Conservation (phyloP, 495 filamentous ascomycete species). For the Annulohypoxylon bovei region DNA sequence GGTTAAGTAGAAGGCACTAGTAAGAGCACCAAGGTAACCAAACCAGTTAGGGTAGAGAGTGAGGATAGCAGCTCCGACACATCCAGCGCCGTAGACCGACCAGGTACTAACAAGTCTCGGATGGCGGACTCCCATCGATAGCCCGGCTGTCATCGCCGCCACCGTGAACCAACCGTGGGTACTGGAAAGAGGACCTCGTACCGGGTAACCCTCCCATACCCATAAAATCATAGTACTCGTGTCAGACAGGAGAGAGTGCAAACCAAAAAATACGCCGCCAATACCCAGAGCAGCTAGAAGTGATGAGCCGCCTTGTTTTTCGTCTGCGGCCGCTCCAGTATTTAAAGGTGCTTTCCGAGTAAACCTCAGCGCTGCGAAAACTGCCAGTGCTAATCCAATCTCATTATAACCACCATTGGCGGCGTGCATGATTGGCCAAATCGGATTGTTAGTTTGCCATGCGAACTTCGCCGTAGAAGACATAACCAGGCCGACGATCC, state of each 20-base stretch:
- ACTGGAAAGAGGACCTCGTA: slow-evolving; percentile 86
- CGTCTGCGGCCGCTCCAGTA: slow-evolving; percentile 54
- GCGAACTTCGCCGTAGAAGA: slow-evolving; percentile 94
- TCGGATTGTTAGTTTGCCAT: slow-evolving; percentile 94
- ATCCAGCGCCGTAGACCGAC: slow-evolving; percentile 82
- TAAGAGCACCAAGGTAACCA: slow-evolving; percentile 87
- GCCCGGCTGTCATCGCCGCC: slow-evolving; percentile 83
- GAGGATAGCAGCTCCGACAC: slow-evolving; percentile 80
- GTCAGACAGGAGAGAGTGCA: slow-evolving; percentile 94
- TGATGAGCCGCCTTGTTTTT: slow-evolving; percentile 69
- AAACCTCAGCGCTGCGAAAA: slow-evolving; percentile 77
- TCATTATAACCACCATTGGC: slow-evolving; percentile 95
- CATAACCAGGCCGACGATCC: slow-evolving; percentile 81
- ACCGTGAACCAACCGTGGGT: slow-evolving; percentile 89
- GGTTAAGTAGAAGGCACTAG: slow-evolving; percentile 80
- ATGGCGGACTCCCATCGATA: slow-evolving; percentile 79
- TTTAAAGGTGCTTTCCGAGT: slow-evolving; percentile 67
- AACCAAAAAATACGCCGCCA: slow-evolving; percentile 85
- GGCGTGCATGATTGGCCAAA: slow-evolving; percentile 93
- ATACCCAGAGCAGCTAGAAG: slow-evolving; percentile 79
- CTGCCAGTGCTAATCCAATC: slow-evolving; percentile 76
- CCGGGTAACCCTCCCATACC: slow-evolving; percentile 98
- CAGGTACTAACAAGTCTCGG: slow-evolving; percentile 77
- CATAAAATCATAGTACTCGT: slow-evolving; percentile 99
- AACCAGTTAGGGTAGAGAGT: slow-evolving; percentile 85